A percentile compares a stretch with the other conserved stretches of the same genome.
These are phyloP conservation scores for Canna indica DNA, from an alignment of 176 grass and related monocot species.

Conservation along the genomic window DNA sequence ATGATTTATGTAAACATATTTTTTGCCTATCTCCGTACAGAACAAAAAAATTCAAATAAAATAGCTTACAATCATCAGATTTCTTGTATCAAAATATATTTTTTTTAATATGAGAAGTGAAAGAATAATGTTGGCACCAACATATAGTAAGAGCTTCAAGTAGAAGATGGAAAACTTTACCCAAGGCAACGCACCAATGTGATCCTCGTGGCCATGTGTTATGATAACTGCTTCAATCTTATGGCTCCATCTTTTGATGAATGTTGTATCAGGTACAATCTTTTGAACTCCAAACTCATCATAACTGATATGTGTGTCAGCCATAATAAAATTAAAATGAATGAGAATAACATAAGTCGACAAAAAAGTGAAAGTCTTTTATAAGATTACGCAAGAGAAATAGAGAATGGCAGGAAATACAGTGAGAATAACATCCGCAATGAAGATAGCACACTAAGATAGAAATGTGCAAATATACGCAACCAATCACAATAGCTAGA, in stretches of 20 bases:
- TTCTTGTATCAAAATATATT: background rate
- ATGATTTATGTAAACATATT: background rate
- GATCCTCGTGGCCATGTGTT: conserved; percentile 97
- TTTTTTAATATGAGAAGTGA: background rate
- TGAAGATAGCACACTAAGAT: background rate
- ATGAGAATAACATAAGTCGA: background rate
- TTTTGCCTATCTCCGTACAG: background rate
- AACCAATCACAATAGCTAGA: background rate
- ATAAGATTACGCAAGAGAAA: background rate
- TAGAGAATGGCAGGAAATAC: background rate
- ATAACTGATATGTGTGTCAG: conserved; percentile 32
- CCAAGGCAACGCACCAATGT: conserved; percentile 99
- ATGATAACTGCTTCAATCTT: conserved; percentile 99
- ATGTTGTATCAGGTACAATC: conserved; percentile 96
- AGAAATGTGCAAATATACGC: background rate
- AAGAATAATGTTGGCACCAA: background rate
- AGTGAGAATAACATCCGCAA: background rate
- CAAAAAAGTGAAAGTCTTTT: background rate
- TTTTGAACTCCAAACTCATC: conserved; percentile 98
- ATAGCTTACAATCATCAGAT: background rate
- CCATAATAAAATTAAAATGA: background rate
- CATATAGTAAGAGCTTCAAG: conserved; percentile 15
- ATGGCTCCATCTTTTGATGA: conserved; percentile 96
- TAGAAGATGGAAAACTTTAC: conserved; percentile 62
- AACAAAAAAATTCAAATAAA: background rate